Evolutionary conservation across 2,329 filamentous ascomycete genomes (phyloP), one percentile per base, ranked within the genome.

Genomic region (Fusarium napiforme): DNA sequence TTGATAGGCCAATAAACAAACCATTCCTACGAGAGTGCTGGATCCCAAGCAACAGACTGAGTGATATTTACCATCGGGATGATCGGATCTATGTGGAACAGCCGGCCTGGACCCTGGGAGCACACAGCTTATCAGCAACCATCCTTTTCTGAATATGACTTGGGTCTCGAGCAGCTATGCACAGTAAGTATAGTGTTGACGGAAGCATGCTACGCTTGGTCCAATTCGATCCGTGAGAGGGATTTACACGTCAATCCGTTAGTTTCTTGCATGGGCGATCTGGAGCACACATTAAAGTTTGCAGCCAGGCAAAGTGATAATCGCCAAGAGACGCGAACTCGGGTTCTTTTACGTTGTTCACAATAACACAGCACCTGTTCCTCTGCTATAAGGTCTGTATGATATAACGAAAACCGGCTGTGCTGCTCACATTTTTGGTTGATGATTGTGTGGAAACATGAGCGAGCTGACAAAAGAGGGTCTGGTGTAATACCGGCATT

Each of bases 1-100:
- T 42, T 43, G 32, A 26, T 55, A 73, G 50, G 40, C 45, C 39
- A 39, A 55, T 39, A 39, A 56, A 58, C 26, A 67, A 63, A 23
- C 23, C 32, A 36, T 46, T 64, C 62, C 58, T 55, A 74, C n/a
- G 52, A 67, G 49, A 40, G 36, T 60, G 12, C 43, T 34, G 21
- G 47, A 19, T n/a, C 21, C 34, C 32, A 23, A 23, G 42, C 12
- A 60, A 34, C 28, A 46, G 23, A 9, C 32, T 26, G 30, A 26
- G 55, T 55, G 67, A 60, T 50, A 10, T 30, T 47, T 66, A 16
- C 45, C 37, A 32, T 28, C 40, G 58, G 53, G 53, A 56, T 12
- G n/a, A 43, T 47, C 49, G 53, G 61, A 28, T 71, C 18, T 49
- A 52, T 28, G 39, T 52, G 60, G 37, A 37, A 55, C 49, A n/a